Conservation (phyloP, 192 early-diverging fungal genomes). For the Gryganskiella cystojenkinii region DNA sequence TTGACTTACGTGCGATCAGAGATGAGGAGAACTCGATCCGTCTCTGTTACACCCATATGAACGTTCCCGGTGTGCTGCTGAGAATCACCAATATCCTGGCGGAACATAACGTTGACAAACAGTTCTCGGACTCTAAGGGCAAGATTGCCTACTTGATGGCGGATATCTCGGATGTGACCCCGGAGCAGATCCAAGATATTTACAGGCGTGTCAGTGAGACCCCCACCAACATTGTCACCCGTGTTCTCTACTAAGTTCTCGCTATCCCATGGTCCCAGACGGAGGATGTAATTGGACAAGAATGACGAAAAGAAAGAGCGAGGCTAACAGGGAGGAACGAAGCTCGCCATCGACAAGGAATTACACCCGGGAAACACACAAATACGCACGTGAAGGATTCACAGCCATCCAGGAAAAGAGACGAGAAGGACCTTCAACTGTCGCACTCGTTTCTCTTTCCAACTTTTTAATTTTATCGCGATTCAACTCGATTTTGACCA, state of each 20-base stretch:
- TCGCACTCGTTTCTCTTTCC: neutral
- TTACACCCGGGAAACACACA: too few relatives aligned
- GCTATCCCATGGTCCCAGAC: neutral
- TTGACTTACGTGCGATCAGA: slow-evolving; percentile 87
- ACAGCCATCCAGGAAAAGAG: too few relatives aligned
- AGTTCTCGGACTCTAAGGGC: slow-evolving; percentile 96
- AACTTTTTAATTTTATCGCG: slow-evolving; percentile 4
- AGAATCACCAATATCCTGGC: slow-evolving; percentile 94
- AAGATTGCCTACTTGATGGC: slow-evolving; percentile 97
- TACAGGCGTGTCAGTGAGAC: slow-evolving; percentile 71
- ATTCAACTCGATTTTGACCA: too few relatives aligned
- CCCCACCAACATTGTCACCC: slow-evolving; percentile 80
- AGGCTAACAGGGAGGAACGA: neutral
- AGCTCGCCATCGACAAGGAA: too few relatives aligned
- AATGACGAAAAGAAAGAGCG: neutral
- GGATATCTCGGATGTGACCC: slow-evolving; percentile 87
- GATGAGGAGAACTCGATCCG: slow-evolving; percentile 80
- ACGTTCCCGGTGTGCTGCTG: slow-evolving; percentile 55
- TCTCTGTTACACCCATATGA: slow-evolving; percentile 89
- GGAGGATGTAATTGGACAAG: neutral
- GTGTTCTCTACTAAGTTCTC: slow-evolving; percentile 82
- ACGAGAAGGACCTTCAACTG: too few relatives aligned
- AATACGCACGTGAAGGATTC: too few relatives aligned
- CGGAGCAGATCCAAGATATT: slow-evolving; percentile 74
- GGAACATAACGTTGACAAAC: slow-evolving; percentile 98